Evolutionary conservation across 139 green algal genomes (phyloP).

Genomic region (Chlamydomonas asymmetrica): DNA sequence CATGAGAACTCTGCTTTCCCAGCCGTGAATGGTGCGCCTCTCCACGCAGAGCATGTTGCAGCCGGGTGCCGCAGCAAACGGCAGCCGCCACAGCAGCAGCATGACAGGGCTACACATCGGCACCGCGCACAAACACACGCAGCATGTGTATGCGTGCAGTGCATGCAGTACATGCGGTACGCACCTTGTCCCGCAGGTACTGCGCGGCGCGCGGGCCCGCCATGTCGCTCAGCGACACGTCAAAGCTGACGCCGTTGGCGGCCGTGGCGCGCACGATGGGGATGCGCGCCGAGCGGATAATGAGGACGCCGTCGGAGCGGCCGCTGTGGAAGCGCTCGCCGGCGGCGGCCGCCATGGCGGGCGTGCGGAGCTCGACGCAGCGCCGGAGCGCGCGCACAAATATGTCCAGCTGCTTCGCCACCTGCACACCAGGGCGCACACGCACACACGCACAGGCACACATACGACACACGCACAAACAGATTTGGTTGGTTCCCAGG

Average conservation of each 20-base stretch:
- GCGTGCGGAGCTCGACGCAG: not conserved
- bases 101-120: too few species aligned
- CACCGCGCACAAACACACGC: too few species aligned
- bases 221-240: conserved; percentile 47
- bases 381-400: too few species aligned
- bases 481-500: too few species aligned
- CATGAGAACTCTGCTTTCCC: not conserved
- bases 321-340: not conserved
- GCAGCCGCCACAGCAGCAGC: not conserved
- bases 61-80: conserved; percentile 22
- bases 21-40: not conserved
- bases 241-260: conserved; percentile 14
- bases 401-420: too few species aligned
- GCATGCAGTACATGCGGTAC: too few species aligned
- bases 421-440: too few species aligned
- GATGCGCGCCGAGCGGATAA: conserved; percentile 5
- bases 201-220: conserved; percentile 20
- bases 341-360: not conserved
- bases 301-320: not conserved
- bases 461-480: too few species aligned
- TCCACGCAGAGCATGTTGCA: not conserved
- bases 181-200: conserved; percentile 35
- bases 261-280: conserved; percentile 6
- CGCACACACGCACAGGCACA: too few species aligned
- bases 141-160: too few species aligned